These are phyloP conservation scores for Pythium brachiatum DNA, from an alignment of 352 stramenopile genomes.

Conservation along the genomic window DNA sequence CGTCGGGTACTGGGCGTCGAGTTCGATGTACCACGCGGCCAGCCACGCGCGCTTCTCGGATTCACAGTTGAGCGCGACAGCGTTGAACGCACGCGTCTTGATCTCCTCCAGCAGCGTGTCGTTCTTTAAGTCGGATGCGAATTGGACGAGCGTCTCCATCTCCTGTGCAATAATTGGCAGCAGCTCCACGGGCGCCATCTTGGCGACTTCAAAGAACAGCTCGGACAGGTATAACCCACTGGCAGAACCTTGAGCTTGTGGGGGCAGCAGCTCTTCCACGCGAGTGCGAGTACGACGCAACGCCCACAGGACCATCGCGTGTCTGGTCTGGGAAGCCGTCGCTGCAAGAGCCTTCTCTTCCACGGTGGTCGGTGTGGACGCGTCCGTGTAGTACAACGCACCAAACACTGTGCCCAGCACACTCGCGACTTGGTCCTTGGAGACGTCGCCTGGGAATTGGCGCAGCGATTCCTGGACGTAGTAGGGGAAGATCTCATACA, in stretches of 20 bases:
- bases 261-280: slow-evolving; percentile 29
- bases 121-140: slow-evolving; percentile 16
- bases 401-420: slow-evolving; percentile 50
- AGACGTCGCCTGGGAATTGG: slow-evolving; percentile 36
- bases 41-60: slow-evolving; percentile 61
- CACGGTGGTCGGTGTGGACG: background rate
- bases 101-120: slow-evolving; percentile 27
- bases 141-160: slow-evolving; percentile 36
- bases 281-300: slow-evolving; percentile 45
- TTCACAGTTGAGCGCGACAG: slow-evolving; percentile 56
- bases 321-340: slow-evolving; percentile 11
- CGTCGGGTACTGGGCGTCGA: slow-evolving; percentile 35
- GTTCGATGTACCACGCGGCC: slow-evolving; percentile 55
- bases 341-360: slow-evolving; percentile 12
- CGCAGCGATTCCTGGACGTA: slow-evolving; percentile 52
- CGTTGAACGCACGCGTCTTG: slow-evolving; percentile 39
- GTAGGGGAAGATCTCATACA: slow-evolving; percentile 49
- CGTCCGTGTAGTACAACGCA: slow-evolving; percentile 33
- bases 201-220: slow-evolving; percentile 59
- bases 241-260: background rate
- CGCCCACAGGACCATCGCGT: slow-evolving; percentile 48
- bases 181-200: slow-evolving; percentile 53
- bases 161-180: slow-evolving; percentile 38
- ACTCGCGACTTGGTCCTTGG: slow-evolving; percentile 36
- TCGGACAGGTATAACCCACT: slow-evolving; percentile 43